Evolutionary conservation across 768 basidiomycete species (phyloP), one percentile per base, ranked within the genome.

Genomic region (Lentinula lateritia): DNA sequence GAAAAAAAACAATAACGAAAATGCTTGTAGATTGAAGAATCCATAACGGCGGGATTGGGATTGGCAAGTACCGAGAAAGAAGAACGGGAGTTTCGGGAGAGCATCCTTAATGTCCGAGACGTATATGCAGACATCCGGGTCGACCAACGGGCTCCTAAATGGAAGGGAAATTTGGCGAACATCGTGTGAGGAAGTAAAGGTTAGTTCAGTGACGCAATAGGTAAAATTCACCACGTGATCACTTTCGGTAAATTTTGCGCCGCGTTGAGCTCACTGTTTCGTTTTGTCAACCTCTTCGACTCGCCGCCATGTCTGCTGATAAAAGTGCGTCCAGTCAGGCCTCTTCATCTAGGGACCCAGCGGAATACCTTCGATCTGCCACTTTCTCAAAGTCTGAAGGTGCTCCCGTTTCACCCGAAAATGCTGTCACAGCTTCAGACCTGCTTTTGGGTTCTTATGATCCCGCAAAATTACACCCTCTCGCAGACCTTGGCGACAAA

Each of bases 401-500:
- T 46, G 67, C 67, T 16, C 18, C 79, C 23, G 63, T 76, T 54
- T 67, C 79, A 46, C 74, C 78, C 61, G 84, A 83, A 61, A 78
- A 80, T 71, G 81, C 85, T 58, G 85, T 90, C 61, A 92, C 92
- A 57, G 93, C 95, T 50, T 85, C 87, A 61, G 93, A 95, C 80
- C 79, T 98, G 67, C 89, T 98, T 67, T 80, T 86, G 76, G 87
- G 87, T 66, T 84, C 89, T 10, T 95, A 93, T 76, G 95, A 98
- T 79, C 92, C 95, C 58, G 83, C 93, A 56, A 88, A 86, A 76
- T 82, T 99, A 60, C 97, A 99, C 73, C 97, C 97, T 60, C 80
- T 99, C 69, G 95, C 97, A 50, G 88, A 88, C 60, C 79, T 98
- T 63, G 90, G 93, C 64, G 92, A 94, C 73, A 90, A 93, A 80